Base-by-base conservation (phyloP, 345 rosid species). In the Excoecaria cochinchinensis region DNA sequence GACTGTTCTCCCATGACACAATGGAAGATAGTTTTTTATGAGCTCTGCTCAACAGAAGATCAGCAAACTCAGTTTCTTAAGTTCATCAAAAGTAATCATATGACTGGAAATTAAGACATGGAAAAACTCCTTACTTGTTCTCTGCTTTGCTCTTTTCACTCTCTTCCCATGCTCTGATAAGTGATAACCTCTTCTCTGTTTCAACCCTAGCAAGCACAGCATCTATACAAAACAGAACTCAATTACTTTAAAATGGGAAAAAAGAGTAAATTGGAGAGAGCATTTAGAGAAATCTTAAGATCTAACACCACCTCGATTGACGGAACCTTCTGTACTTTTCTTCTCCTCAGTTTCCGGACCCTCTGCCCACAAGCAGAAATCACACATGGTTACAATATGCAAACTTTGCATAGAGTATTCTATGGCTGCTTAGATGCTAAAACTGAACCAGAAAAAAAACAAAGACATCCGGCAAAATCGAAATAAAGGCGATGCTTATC, bases 101-200 rank as follows among this genome's bases (percentile, higher is more conserved):
- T 2, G 58, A 48, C 31, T 47, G 58, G 38, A 58, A 19, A 0
- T 39, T 61, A 5, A 14, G 13, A 60, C 1, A 70, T 6, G 19
- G 19, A 61, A 5, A 15, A 0, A 40, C 14, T 31, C 22, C 68
- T 21, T 68, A 93, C 99, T 90, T 93, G 87, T 95, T 93, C 79
- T 93, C 97, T 67, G 90, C 95, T 86, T 89, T 93, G 77, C 90
- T 82, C 86, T 90, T 95, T 65, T 95, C 99, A 73, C 92, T 92
- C 57, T 95, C 99, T 82, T 95, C 99, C 98, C 99, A 95, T 47
- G 99, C 99, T 83, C 55, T 90, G 79, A 93, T 76, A 2, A 95
- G 91, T 67, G 97, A 91, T 13, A 88, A 21, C 80, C 84, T 86
- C 85, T 93, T 95, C 81, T 93, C 89, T 53, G 90, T 83, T 78